Base-by-base conservation (phyloP, 2,329 filamentous ascomycete species). In the Curvularia verruculosa region DNA sequence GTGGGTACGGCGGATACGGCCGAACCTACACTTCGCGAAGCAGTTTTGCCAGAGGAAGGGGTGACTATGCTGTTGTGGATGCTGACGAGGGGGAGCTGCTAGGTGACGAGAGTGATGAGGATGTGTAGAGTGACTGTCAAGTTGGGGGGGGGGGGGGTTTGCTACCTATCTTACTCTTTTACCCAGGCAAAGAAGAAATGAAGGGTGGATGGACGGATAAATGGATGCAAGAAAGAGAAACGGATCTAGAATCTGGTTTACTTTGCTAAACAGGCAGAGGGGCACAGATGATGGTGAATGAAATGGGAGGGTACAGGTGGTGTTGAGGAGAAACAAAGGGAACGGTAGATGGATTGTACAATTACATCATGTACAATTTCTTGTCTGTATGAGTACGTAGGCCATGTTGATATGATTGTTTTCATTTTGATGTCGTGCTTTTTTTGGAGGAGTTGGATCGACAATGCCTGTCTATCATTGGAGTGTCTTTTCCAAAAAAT, bases 21-120 rank as follows among this genome's bases (percentile, higher is more conserved):
- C 24, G 89, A 58, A 87, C 89, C 54, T 99, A 96, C 75, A 95
- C 92, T 15, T 96, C 91, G 48, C 83, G 96, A 57, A 90, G 91
- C 70, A 94, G 91, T 59, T 99, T 99, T 78, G 90, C 92, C 5
- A 85, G 92, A 54, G 89, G 91, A 1, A 85, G 91, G 54, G 89
- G 90, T n/a, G 91, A 96, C 75, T 98, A 98, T 75, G 86, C 88
- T 15, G 84, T 89, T 69, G 92, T 96, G 49, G 92, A 96, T 69
- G 90, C 95, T 49, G 95, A 98, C 73, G 95, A 98, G 75, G 94
- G 94, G 47, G 94, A 98, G 80, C 80, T 99, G 65, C 79, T 99
- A 34, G 95, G 95, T 66, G 93, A 97, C 65, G 93, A 96, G 58
- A 92, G 92, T 65, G 94, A 97, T 64, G 92, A 97, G 71, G 94